Conservation (phyloP, 1,284 basidiomycete genomes). For the Uromyces viciae-fabae region DNA sequence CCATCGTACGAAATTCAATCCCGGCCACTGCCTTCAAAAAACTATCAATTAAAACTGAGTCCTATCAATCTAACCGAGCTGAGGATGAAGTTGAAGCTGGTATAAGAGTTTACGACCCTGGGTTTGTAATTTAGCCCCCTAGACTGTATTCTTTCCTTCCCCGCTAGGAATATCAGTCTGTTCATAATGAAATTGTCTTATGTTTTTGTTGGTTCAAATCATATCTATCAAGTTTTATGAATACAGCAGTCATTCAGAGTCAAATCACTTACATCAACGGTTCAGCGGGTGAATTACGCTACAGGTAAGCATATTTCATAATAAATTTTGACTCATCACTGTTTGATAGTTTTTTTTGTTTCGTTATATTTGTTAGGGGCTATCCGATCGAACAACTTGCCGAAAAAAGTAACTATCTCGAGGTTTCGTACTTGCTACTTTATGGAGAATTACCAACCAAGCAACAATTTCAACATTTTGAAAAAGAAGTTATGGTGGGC, state of each 20-base stretch:
- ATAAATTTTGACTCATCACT: slow-evolving; percentile 62
- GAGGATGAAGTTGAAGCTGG: slow-evolving; percentile 65
- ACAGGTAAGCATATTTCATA: slow-evolving; percentile 56
- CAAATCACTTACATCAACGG: slow-evolving; percentile 84
- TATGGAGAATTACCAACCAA: slow-evolving; percentile 75
- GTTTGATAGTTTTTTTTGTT: too few species aligned
- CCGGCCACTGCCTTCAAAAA: slow-evolving; percentile 74
- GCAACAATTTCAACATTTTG: slow-evolving; percentile 64
- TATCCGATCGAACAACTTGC: slow-evolving; percentile 87
- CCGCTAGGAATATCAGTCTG: neutral
- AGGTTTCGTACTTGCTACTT: slow-evolving; percentile 77
- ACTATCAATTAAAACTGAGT: slow-evolving; percentile 58
- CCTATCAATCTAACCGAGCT: slow-evolving; percentile 56
- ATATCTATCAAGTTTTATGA: slow-evolving; percentile 65
- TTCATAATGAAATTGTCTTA: neutral
- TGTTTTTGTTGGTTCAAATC: too few species aligned
- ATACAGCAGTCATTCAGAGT: slow-evolving; percentile 76
- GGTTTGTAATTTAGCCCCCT: too few species aligned
- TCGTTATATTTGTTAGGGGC: slow-evolving; percentile 61
- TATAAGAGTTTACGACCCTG: slow-evolving; percentile 46
- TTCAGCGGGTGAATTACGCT: slow-evolving; percentile 64
- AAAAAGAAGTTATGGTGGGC: slow-evolving; percentile 64
- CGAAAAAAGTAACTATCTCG: slow-evolving; percentile 70
- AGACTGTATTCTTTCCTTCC: slow-evolving; percentile 65
- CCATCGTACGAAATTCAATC: slow-evolving; percentile 60